Evolutionary conservation across 352 stramenopile species (phyloP), one percentile per base, ranked within the genome.

Genomic region (Phytophthora sp.): DNA sequence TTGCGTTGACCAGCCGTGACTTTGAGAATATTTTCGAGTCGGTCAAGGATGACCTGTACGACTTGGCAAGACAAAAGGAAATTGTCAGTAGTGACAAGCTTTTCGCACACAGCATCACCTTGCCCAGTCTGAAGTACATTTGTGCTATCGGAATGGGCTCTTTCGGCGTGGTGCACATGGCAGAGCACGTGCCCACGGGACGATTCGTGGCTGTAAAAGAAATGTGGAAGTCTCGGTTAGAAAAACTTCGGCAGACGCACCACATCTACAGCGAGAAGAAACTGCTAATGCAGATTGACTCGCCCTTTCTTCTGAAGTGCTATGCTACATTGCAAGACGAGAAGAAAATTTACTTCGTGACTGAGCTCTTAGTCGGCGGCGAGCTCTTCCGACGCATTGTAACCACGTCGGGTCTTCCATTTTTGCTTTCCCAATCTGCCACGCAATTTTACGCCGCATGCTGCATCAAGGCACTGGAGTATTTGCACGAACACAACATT

Each of bases 181-280:
- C 88, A 2, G 98, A 94, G 4, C 95, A 99, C 71, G 96, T 62
- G 12, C 44, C 57, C 3, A 63, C 63, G 1, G 63, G 63, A 11
- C 66, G 70, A 10, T 69, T 89, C 26, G 77, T 93, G 5, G 85
- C 82, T 0, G 76, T 91, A 28, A 97, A 77, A 76, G 88, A 72
- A 42, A 74, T 61, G 50, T 66, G 56, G 45, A 73, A 69, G 15
- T 58, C 38, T 5, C 44, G 54, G 69, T 9, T 65, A 10, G 72
- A 97, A 84, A 74, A 67, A 55, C 28, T 84, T 17, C 45, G 52
- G 0, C 64, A 69, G 17, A 95, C 98, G 6, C 94, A 98, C 65
- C 96, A 99, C 80, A 98, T 99, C 73, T 84, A 98, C 26, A 97
- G 92, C 12, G 96, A 99, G 57, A 98, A 98, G 74, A 89, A 88